Conservation (phyloP, 495 filamentous ascomycete genomes). For the Penicillium bialowiezense region DNA sequence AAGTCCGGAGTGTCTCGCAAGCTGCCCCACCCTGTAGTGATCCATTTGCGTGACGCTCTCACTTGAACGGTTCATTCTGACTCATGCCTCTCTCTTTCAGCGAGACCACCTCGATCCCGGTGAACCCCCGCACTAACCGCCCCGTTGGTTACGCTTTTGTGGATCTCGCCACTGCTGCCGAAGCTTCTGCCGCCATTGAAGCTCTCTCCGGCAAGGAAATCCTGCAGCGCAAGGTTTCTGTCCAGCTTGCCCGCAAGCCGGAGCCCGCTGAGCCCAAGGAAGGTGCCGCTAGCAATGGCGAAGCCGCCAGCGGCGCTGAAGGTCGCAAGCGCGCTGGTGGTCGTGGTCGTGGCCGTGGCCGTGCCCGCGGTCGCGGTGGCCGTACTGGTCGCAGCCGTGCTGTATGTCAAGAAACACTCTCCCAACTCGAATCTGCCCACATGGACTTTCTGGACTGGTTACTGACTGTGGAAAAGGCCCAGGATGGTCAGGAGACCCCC, state of each 20-base stretch:
- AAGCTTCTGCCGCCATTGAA: constrained; percentile 90
- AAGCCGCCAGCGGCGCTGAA: constrained; percentile 67
- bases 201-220: constrained; percentile 96
- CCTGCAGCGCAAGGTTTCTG: constrained; percentile 95
- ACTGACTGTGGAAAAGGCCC: constrained; percentile 17
- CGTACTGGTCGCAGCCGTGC: constrained; percentile 60
- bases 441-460: neutral
- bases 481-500: constrained; percentile 30
- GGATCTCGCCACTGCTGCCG: constrained; percentile 87
- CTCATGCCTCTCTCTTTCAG: constrained; percentile 47
- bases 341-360: constrained; percentile 72
- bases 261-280: constrained; percentile 82
- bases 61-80: too few relatives aligned
- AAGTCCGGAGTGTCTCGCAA: too few relatives aligned
- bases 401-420: constrained; percentile 51
- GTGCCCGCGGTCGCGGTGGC: constrained; percentile 68
- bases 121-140: constrained; percentile 96
- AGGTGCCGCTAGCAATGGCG: constrained; percentile 60
- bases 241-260: constrained; percentile 96
- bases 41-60: too few relatives aligned
- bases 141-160: constrained; percentile 99
- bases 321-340: constrained; percentile 77
- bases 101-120: constrained; percentile 96
- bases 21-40: too few relatives aligned
- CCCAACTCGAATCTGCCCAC: neutral